Conservation (phyloP, 2,329 filamentous ascomycete species). For the Aspergillus ochraceus region DNA sequence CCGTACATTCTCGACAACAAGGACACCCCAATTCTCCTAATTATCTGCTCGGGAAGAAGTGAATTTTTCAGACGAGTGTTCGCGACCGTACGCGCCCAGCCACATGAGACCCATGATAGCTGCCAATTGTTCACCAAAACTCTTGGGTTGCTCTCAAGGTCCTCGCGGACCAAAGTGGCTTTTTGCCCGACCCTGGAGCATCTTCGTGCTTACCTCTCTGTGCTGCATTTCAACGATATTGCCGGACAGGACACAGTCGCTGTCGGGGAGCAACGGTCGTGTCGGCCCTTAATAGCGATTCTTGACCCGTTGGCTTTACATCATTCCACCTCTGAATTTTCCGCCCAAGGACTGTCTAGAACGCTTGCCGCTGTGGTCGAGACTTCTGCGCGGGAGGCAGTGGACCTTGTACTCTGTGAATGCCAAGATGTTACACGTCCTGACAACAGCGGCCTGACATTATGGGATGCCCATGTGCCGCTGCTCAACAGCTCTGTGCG, state of each 20-base stretch:
- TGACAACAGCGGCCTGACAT: constrained; percentile 31
- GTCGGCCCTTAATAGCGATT: constrained; percentile 37
- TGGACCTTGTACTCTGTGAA: constrained; percentile 43
- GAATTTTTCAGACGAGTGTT: constrained; percentile 64
- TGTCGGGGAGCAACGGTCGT: constrained; percentile 1
- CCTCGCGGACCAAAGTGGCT: constrained; percentile 66
- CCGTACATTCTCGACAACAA: constrained; percentile 61
- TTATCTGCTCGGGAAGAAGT: constrained; percentile 67
- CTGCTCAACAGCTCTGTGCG: constrained; percentile 60
- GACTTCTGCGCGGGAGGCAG: constrained; percentile 28
- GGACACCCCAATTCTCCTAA: constrained; percentile 61
- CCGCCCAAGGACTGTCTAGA: constrained; percentile 49
- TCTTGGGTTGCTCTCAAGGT: constrained; percentile 67
- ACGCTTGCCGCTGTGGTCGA: constrained; percentile 44
- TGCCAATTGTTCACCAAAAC: constrained; percentile 60
- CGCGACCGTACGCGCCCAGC: constrained; percentile 44
- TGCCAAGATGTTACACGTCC: constrained; percentile 34
- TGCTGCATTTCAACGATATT: constrained; percentile 36
- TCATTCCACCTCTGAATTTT: constrained; percentile 46
- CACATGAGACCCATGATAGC: constrained; percentile 11
- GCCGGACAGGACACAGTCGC: background rate
- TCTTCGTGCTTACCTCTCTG: constrained; percentile 72
- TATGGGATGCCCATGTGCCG: constrained; percentile 57
- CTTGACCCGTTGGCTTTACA: constrained; percentile 45
- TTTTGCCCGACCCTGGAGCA: constrained; percentile 77